These are phyloP conservation scores for Lipomyces japonicus DNA, from an alignment of 805 yeast genomes.

Conservation along the genomic window DNA sequence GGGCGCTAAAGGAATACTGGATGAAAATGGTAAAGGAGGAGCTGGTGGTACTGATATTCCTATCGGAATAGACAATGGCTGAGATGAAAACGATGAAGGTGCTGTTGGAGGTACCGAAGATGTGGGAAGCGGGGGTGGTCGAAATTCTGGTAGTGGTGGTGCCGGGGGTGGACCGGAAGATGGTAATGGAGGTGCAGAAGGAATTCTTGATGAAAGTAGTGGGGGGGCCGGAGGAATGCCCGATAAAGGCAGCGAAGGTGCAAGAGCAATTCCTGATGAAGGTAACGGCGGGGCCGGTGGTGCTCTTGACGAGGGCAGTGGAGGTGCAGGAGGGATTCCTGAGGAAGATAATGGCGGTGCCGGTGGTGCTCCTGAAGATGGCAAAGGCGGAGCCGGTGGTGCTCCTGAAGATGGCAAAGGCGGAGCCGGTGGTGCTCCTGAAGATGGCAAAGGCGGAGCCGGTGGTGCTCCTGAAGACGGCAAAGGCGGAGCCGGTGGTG, in stretches of 20 bases:
- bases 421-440: background rate
- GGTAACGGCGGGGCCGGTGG: conserved; percentile 4
- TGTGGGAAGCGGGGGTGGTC: conserved; percentile 27
- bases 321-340: background rate
- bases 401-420: conserved; percentile 18
- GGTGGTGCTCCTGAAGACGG: conserved; percentile 2
- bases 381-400: conserved; percentile 26
- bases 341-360: conserved; percentile 12
- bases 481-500: conserved; percentile 2
- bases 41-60: conserved; percentile 5
- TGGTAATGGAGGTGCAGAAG: conserved; percentile 32
- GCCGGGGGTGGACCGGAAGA: conserved; percentile 33
- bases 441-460: conserved; percentile 3
- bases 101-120: conserved; percentile 32
- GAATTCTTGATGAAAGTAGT: conserved; percentile 28
- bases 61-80: background rate
- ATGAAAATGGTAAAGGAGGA: conserved; percentile 17
- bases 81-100: conserved; percentile 11
- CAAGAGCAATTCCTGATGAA: conserved; percentile 29
- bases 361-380: conserved; percentile 14
- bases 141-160: conserved; percentile 14
- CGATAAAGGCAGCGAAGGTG: conserved; percentile 37
- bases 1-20: conserved; percentile 7
- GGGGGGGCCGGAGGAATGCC: conserved; percentile 29
- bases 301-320: conserved; percentile 3